Evolutionary conservation across 441 rosid species (phyloP).

Genomic region (Croton laevigatus): DNA sequence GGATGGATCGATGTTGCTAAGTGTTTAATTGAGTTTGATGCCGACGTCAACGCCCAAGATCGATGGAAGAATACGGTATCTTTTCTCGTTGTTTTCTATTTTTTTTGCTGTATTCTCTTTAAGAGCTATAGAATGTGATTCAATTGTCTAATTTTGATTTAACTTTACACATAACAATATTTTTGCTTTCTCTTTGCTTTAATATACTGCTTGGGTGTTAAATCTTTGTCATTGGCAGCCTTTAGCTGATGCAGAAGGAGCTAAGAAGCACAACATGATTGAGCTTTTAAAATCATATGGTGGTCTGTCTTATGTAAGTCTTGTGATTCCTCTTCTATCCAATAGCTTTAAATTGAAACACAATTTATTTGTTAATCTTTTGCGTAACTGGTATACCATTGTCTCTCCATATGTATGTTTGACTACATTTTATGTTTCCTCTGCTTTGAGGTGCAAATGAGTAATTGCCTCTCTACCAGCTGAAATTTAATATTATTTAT

Average conservation of each 20-base stretch:
- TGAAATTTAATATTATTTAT: too few species aligned
- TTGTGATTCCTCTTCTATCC: conserved; percentile 1
- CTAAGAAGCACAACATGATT: conserved; percentile 71
- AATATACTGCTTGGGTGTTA: neutral
- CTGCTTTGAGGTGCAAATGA: too few species aligned
- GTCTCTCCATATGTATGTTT: too few species aligned
- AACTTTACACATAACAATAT: neutral
- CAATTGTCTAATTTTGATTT: neutral
- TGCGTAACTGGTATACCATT: too few species aligned
- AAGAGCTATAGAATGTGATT: too few species aligned
- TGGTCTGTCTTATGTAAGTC: conserved; percentile 81
- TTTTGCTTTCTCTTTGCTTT: neutral
- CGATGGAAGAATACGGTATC: conserved; percentile 96
- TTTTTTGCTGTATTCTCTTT: neutral
- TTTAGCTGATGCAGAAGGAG: conserved; percentile 98
- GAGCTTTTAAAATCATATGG: conserved; percentile 78
- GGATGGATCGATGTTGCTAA: conserved; percentile 92
- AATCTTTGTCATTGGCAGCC: conserved; percentile 47
- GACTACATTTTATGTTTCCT: too few species aligned
- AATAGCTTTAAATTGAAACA: neutral
- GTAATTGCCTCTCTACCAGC: too few species aligned
- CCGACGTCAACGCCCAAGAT: conserved; percentile 98
- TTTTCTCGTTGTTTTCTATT: neutral
- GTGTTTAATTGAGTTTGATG: conserved; percentile 79
- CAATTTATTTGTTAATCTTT: too few species aligned